A percentile compares a stretch with the other conserved stretches of the same genome.
These are phyloP conservation scores for Physcomitrellopsis africana DNA, from an alignment of 225 moss, liverwort and hornwort genomes.

Conservation along the genomic window DNA sequence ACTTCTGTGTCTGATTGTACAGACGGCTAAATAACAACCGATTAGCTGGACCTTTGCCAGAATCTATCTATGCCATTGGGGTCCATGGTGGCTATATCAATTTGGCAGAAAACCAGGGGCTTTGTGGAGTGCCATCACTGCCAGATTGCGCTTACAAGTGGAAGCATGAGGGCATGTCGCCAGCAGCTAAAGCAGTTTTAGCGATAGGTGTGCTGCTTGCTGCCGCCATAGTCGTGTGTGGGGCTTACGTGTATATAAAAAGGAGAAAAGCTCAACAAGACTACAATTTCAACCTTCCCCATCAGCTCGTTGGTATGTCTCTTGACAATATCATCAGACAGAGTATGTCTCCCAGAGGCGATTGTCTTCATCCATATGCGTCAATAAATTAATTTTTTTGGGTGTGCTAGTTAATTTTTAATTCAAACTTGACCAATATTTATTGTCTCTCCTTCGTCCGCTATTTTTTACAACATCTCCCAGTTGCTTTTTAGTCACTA, in stretches of 20 bases:
- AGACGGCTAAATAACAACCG: slow-evolving; percentile 84
- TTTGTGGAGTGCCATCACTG: slow-evolving; percentile 90
- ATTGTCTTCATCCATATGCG: background rate
- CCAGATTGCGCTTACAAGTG: slow-evolving; percentile 80
- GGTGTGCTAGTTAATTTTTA: slow-evolving; percentile 7
- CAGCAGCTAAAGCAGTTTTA: slow-evolving; percentile 65
- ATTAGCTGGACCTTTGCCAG: slow-evolving; percentile 82
- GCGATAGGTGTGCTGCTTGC: slow-evolving; percentile 62
- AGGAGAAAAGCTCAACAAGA: slow-evolving; percentile 72
- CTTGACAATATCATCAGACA: slow-evolving; percentile 48
- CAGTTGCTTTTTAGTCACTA: background rate
- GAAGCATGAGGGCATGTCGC: slow-evolving; percentile 68
- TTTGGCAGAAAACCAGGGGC: slow-evolving; percentile 73
- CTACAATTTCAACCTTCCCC: slow-evolving; percentile 96
- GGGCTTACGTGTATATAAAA: slow-evolving; percentile 52
- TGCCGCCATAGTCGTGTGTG: slow-evolving; percentile 38
- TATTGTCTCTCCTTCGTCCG: background rate
- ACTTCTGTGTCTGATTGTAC: slow-evolving; percentile 21
- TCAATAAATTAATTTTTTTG: background rate
- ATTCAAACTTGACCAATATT: slow-evolving; percentile 12
- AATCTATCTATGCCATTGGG: slow-evolving; percentile 84
- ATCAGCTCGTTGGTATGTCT: slow-evolving; percentile 91
- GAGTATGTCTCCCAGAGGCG: background rate
- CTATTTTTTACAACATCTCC: background rate
- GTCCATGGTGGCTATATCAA: slow-evolving; percentile 92